A percentile compares a stretch with the other conserved stretches of the same genome.
Conservation (phyloP, 208 protist species). For the Vickermania ingenoplastis region DNA sequence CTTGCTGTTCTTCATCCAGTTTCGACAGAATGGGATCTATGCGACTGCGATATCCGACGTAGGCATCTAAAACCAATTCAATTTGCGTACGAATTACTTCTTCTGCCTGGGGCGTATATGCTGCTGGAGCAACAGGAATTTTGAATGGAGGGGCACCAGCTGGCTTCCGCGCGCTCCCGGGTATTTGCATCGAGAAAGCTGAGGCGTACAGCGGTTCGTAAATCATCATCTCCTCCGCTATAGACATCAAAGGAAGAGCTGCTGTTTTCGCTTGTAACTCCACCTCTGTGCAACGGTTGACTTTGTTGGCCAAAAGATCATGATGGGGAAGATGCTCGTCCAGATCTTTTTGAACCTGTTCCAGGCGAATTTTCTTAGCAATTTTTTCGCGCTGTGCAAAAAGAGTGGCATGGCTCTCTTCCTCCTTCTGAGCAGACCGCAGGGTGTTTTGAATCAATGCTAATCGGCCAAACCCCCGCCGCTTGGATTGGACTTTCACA, state of each 20-base stretch:
- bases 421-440: slow-evolving; percentile 38
- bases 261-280: slow-evolving; percentile 13
- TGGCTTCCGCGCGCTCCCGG: slow-evolving; percentile 7
- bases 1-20: slow-evolving; percentile 35
- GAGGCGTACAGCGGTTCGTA: slow-evolving; percentile 56
- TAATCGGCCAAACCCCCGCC: slow-evolving; percentile 9
- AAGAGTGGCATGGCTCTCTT: slow-evolving; percentile 26
- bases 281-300: slow-evolving; percentile 19
- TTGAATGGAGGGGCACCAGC: slow-evolving; percentile 14
- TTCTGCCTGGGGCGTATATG: slow-evolving; percentile 44
- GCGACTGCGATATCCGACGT: slow-evolving; percentile 53
- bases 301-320: slow-evolving; percentile 26
- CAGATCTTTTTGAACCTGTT: slow-evolving; percentile 16
- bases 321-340: slow-evolving; percentile 45
- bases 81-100: slow-evolving; percentile 62
- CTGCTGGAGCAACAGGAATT: slow-evolving; percentile 45
- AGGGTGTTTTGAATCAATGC: slow-evolving; percentile 60
- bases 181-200: slow-evolving; percentile 52
- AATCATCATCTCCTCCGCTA: slow-evolving; percentile 47
- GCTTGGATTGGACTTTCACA: background rate
- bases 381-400: slow-evolving; percentile 48
- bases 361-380: slow-evolving; percentile 38
- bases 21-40: slow-evolving; percentile 59
- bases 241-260: slow-evolving; percentile 16
- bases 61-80: slow-evolving; percentile 53